Evolutionary conservation across 495 filamentous ascomycete genomes (phyloP), one percentile per base, ranked within the genome.

Genomic region (Neurospora sp.): DNA sequence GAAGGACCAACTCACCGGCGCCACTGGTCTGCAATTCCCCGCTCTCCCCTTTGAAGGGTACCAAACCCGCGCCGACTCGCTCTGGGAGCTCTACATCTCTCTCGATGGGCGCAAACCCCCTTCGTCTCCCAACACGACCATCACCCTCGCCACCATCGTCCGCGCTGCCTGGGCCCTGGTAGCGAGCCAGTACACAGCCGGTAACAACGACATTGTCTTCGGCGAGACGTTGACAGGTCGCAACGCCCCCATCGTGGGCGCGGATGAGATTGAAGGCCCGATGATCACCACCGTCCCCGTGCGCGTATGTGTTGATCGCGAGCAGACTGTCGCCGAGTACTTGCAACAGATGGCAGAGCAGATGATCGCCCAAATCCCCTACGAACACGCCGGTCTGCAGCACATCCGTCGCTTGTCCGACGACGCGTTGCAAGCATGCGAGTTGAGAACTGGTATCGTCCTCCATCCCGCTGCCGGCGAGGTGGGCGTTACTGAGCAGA

Each of bases 301-400:
- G 39, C 86, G 90, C 1, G 79, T 92, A 5, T 77, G 81, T 81
- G 74, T 83, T 0, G 73, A 80, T 36, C 74, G 76, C 0, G 71
- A 81, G 13, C 31, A 45, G 4, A 80, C 79, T 1, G 75, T 82
- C 0, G 70, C 73, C 6, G 78, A 82, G n/a, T 85, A 80, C 73
- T 78, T 90, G 9, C 83, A 85, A 39, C 69, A 79, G 0, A 81
- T 93, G 3, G 88, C 91, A 69, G 82, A 87, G 43, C 80, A 85
- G 17, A 83, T 86, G 31, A 78, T 88, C 24, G 81, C 82, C 2
- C 85, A 86, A 2, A 88, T 89, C 6, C 84, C 88, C 0, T 89
- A 89, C 77, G 87, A 94, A 79, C 90, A 92, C 69, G 84, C 88
- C 77, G 91, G 92, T 8, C 83, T 94, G 78, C 89, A 92, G 78